phyloP scores from a whole-genome alignment of 140 eudicot genomes.

The Cichorium intybus region DNA sequence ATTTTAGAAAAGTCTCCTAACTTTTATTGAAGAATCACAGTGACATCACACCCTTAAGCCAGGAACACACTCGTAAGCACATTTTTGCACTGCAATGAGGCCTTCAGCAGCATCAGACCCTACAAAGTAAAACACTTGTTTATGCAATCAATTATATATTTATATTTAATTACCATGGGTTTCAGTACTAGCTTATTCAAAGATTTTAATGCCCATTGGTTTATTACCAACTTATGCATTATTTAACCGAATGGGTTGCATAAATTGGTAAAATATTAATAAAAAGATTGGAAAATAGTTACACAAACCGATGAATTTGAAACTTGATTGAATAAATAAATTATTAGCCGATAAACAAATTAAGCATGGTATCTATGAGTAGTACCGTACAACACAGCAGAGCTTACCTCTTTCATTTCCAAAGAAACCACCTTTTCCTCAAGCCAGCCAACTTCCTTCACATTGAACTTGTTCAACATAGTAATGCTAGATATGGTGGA shows the following conservation, averaged over 20 bases:
- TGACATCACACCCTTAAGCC: constrained; percentile 2
- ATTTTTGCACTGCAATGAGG: constrained; percentile 31
- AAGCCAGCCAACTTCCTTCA: constrained; percentile 32
- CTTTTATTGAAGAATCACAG: neutral
- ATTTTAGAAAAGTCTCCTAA: neutral
- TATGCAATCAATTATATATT: neutral
- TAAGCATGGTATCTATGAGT: neutral
- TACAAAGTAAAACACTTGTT: neutral
- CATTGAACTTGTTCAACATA: constrained; percentile 38
- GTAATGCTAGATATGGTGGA: constrained; percentile 42
- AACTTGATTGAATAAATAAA: too few relatives aligned
- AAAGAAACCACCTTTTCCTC: constrained; percentile 31
- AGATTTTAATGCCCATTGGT: too few relatives aligned
- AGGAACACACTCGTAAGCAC: constrained; percentile 34
- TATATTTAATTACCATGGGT: too few relatives aligned
- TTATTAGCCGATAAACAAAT: too few relatives aligned
- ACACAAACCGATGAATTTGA: too few relatives aligned
- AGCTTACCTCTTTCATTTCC: constrained; percentile 38
- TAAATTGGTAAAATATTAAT: too few relatives aligned
- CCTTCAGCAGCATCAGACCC: constrained; percentile 40
- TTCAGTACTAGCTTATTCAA: too few relatives aligned
- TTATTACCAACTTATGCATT: too few relatives aligned
- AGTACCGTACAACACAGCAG: neutral
- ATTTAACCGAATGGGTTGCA: too few relatives aligned
- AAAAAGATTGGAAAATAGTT: too few relatives aligned